These are phyloP conservation scores for Annulohypoxylon stygium DNA, from an alignment of 495 filamentous ascomycete genomes.

Conservation along the genomic window DNA sequence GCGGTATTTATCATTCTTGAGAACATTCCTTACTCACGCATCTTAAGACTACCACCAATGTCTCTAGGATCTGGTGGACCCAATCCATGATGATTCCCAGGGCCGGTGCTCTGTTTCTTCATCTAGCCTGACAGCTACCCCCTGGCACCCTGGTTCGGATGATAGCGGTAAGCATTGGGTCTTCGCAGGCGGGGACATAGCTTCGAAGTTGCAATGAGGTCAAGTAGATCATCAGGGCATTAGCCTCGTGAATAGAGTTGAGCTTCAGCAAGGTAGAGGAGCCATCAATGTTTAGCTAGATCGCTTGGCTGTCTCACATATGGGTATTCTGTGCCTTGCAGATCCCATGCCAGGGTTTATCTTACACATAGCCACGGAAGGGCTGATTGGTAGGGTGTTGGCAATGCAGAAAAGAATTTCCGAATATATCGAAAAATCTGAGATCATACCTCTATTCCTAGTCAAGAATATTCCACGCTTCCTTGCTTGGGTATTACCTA, in stretches of 20 bases:
- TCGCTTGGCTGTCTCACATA: constrained; percentile 30
- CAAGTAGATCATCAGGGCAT: neutral
- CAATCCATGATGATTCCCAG: constrained; percentile 12
- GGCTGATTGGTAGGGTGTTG: constrained; percentile 9
- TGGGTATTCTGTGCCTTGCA: constrained; percentile 18
- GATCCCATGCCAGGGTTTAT: constrained; percentile 28
- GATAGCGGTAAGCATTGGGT: constrained; percentile 24
- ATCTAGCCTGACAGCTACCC: constrained; percentile 3
- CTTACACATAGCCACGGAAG: neutral
- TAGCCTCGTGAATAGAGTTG: neutral
- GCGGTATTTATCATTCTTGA: constrained; percentile 40
- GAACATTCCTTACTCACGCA: constrained; percentile 31
- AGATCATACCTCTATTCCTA: constrained; percentile 11
- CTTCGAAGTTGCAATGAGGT: constrained; percentile 17
- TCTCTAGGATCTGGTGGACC: constrained; percentile 26
- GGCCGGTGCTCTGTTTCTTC: constrained; percentile 19
- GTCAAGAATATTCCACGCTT: constrained; percentile 2
- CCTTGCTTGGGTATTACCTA: neutral
- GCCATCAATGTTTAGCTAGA: constrained; percentile 5
- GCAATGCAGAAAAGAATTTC: neutral
- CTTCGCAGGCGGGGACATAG: neutral
- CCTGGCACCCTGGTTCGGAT: neutral
- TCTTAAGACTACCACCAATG: constrained; percentile 26
- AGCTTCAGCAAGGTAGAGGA: neutral
- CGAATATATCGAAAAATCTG: neutral